Conservation (phyloP, 768 basidiomycete genomes). For the Psilocybe subaeruginosa region DNA sequence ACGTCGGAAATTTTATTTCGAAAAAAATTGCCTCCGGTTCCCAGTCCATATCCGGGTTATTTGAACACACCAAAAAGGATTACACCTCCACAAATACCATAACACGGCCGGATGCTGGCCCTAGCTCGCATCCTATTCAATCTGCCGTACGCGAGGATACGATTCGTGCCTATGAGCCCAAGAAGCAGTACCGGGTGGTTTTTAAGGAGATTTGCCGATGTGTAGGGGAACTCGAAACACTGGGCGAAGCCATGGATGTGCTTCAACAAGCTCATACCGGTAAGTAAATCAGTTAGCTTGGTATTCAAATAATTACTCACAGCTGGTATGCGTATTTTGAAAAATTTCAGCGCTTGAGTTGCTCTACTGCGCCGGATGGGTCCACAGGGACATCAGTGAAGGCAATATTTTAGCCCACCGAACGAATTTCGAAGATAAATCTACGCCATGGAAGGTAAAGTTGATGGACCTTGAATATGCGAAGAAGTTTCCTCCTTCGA, state of each 20-base stretch:
- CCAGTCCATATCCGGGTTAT: background rate
- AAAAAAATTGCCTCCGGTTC: too few species aligned
- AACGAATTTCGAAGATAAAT: background rate
- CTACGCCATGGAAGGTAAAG: slow-evolving; percentile 1
- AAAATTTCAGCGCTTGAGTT: slow-evolving; percentile 12
- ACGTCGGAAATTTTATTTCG: background rate
- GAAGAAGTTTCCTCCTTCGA: slow-evolving; percentile 1
- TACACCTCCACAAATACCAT: background rate
- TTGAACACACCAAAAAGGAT: background rate
- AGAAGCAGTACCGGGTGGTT: slow-evolving; percentile 8
- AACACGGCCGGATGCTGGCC: background rate
- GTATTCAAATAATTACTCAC: background rate
- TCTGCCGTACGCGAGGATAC: background rate
- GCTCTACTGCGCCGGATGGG: slow-evolving; percentile 19
- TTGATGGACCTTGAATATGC: slow-evolving; percentile 19
- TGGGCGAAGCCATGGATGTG: slow-evolving; percentile 1
- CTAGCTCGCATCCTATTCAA: background rate
- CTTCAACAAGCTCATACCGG: background rate
- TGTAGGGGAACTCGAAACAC: background rate
- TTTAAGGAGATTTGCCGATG: slow-evolving; percentile 7
- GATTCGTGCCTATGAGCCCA: background rate
- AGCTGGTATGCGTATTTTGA: background rate
- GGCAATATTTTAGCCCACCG: slow-evolving; percentile 16
- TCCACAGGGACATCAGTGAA: slow-evolving; percentile 19
- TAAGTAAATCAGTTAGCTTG: background rate